Conservation (phyloP, 2,329 filamentous ascomycete genomes). For the Hirsutella minnesotensis region DNA sequence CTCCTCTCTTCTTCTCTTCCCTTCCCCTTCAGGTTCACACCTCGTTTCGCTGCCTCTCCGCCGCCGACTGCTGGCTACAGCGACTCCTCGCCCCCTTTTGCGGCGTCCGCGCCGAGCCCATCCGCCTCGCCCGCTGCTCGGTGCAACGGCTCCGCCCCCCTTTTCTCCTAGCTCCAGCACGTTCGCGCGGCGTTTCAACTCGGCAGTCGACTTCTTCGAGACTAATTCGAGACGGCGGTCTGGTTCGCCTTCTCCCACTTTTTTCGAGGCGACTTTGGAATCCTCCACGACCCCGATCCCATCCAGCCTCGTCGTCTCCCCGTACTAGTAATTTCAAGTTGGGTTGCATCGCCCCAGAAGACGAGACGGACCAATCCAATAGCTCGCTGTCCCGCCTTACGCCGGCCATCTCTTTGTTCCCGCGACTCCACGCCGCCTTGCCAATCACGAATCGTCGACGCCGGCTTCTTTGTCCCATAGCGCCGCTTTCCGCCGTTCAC, state of each 20-base stretch:
- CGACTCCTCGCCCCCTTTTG: background rate
- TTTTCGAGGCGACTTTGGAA: no score
- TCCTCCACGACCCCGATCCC: background rate
- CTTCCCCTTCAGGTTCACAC: no score
- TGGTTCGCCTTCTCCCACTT: no score
- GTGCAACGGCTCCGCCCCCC: background rate
- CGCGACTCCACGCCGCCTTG: background rate
- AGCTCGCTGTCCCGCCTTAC: background rate
- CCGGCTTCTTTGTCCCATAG: conserved; percentile 8
- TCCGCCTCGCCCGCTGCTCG: background rate
- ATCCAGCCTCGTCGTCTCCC: background rate
- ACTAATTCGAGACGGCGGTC: no score
- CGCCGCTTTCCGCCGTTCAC: background rate
- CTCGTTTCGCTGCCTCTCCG: no score
- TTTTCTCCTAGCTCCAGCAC: no score
- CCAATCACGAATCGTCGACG: conserved; percentile 1
- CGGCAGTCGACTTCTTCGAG: no score
- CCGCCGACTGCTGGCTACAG: background rate
- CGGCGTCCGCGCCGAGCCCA: background rate
- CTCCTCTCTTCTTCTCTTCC: background rate
- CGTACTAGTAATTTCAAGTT: background rate
- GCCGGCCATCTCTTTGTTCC: background rate
- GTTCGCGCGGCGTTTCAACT: no score
- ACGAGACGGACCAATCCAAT: background rate
- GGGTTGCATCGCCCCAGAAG: background rate